Conservation (phyloP, 2,329 filamentous ascomycete species). For the Lizonia empirigonia region DNA sequence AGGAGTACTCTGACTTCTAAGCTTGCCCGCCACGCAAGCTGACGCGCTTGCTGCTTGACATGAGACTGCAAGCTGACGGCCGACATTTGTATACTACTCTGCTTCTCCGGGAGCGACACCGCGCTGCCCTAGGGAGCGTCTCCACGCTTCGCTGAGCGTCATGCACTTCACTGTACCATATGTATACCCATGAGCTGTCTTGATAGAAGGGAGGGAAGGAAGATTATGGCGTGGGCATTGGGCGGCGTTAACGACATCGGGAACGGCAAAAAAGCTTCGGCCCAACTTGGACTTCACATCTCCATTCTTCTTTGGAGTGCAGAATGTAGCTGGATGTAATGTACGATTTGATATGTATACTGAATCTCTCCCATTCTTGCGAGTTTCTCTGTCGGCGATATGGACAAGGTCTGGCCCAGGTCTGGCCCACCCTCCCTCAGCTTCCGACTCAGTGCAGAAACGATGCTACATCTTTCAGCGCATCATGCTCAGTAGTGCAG, state of each 20-base stretch:
- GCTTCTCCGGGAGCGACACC: neutral
- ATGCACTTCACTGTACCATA: constrained; percentile 25
- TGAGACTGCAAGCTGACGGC: constrained; percentile 3
- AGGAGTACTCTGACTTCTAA: constrained; percentile 12
- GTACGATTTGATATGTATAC: constrained; percentile 8
- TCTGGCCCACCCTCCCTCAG: no score
- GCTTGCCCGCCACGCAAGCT: constrained; percentile 1
- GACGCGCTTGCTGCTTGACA: neutral
- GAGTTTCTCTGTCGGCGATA: no score
- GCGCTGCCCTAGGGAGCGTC: constrained; percentile 1
- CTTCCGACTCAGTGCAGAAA: no score
- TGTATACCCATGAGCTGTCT: constrained; percentile 25
- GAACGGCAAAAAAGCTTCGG: constrained; percentile 13
- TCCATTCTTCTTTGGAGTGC: constrained; percentile 16
- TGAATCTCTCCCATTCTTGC: no score
- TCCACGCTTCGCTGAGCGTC: neutral
- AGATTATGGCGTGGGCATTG: constrained; percentile 6
- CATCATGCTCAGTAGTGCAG: constrained; percentile 3
- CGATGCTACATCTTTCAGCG: neutral
- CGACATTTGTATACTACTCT: constrained; percentile 13
- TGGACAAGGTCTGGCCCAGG: no score
- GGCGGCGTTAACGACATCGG: constrained; percentile 12
- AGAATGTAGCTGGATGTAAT: constrained; percentile 1
- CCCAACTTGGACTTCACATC: constrained; percentile 2
- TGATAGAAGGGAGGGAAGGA: constrained; percentile 11